Percentiles rank a stretch among this genome's conserved stretches.
Conservation (phyloP, 208 protist species). For the Wallacemonas sp. region DNA sequence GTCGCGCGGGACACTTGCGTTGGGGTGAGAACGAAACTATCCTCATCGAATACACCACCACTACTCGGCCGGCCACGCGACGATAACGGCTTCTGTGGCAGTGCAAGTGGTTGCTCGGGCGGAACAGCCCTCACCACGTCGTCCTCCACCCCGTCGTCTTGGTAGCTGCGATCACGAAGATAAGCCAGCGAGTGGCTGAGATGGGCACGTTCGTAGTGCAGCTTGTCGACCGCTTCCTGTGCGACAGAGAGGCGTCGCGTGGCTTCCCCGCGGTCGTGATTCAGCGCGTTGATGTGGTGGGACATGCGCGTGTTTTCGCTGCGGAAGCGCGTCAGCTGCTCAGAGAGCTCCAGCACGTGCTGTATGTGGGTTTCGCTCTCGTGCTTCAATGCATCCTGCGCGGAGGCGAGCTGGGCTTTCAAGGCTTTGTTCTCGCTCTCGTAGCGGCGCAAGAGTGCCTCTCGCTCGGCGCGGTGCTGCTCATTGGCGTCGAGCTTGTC, state of each 20-base stretch:
- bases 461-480: constrained; percentile 15
- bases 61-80: no score
- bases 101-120: no score
- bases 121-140: no score
- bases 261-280: constrained; percentile 22
- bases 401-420: constrained; percentile 22
- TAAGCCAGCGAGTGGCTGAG: constrained; percentile 8
- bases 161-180: constrained; percentile 18
- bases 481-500: constrained; percentile 11
- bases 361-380: constrained; percentile 24
- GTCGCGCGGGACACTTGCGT: no score
- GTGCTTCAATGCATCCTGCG: constrained; percentile 5
- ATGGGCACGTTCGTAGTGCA: constrained; percentile 14
- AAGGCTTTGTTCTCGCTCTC: constrained; percentile 18
- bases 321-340: constrained; percentile 23
- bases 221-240: constrained; percentile 10
- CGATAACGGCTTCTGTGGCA: no score
- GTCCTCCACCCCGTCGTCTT: background rate
- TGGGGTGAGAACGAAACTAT: no score
- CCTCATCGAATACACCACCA: no score
- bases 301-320: constrained; percentile 23
- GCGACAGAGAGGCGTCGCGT: constrained; percentile 14
- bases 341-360: constrained; percentile 20
- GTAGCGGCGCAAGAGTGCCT: constrained; percentile 25
- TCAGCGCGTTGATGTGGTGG: constrained; percentile 14